Evolutionary conservation across 2,329 filamentous ascomycete genomes (phyloP), one percentile per base, ranked within the genome.

Genomic region (Chaetomium sp.): DNA sequence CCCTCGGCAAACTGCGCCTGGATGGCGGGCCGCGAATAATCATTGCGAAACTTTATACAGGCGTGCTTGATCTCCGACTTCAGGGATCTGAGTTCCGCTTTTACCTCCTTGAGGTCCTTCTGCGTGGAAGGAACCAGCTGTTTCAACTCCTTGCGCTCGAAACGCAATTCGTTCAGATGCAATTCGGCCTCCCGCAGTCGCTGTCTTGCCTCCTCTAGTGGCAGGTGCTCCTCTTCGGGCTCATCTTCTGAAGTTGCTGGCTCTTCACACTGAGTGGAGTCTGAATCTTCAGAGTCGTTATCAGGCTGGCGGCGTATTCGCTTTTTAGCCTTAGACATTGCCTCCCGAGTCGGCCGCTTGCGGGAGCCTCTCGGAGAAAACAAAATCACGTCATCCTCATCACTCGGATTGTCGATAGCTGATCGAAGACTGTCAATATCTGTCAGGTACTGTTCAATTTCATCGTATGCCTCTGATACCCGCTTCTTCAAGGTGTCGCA

Each of bases 41-140:
- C 71, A 60, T 89, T 90, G 27, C 87, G 78, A 4, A 79, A 80
- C 19, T 77, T 74, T 62, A 89, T 86, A 66, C 86, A 81, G 6
- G 68, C 67, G 1, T 65, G 65, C 8, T 75, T 69, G 2, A 75
- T 69, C 31, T 72, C 63, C 0, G 49, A 23, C 35, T 75, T 69
- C 16, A 76, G 64, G 6, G 71, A 66, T 10, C 75, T 72, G 3
- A 79, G 74, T 27, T 79, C 75, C 0, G 73, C 71, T 56, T 76
- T 74, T 31, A 80, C 75, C 59, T 45, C 19, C 8, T 72, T 70
- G 6, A 79, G 73, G 50, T 77, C 74, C 51, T 77, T 75, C 16
- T 72, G 70, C 3, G 76, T 63, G 5, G 71, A 60, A 25, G 66
- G 67, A 1, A 65, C 70, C 61, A 79, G 70, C 4, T 67, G 66